Evolutionary conservation across 2,329 filamentous ascomycete species (phyloP), one percentile per base, ranked within the genome.

Genomic region (Trichothecium sympodiale): DNA sequence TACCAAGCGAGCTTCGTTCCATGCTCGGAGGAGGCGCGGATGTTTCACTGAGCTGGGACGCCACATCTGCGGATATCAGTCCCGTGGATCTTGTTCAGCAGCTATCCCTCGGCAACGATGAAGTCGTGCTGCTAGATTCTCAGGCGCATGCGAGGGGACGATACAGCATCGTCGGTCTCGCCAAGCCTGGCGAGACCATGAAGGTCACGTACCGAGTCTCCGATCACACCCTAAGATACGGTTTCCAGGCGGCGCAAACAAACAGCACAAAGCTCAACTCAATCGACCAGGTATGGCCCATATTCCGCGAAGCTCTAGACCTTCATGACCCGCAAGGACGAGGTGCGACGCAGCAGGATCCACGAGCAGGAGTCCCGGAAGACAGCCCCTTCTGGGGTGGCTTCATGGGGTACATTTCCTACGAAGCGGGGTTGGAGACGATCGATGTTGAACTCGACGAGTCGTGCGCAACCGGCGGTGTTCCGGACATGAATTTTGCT

Each of bases 321-420:
- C 8, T 20, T n/a, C 18, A 38, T 25, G 18, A 40, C 8, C 38
- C 35, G 5, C 8, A 18, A 25, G 17, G 14, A 14, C 8, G n/a
- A 17, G 33, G 16, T 5, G 8, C 32, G 17, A 15, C 28, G n/a
- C 31, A 33, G n/a, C 14, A 33, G 8, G 4, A 25, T 29, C 15
- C 15, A 13, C 8, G 8, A 15, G 9, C 32, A 34, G 3, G 7
- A 16, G 4, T 36, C 16, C 35, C 35, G 17, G 29, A 37, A 6
- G 36, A 31, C 8, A 26, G 29, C 26, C 36, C 34, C 25, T 44
- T 44, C 34, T 39, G 38, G 34, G 42, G 40, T 5, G 42, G 42
- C 7, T 42, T 44, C 33, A 44, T 44, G 37, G 42, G 42, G 5
- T 44, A 40, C 29, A 25, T 44, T 17, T 38, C 40, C 13, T 44